Conservation (phyloP, 768 basidiomycete genomes). For the Suillus brevipes region DNA sequence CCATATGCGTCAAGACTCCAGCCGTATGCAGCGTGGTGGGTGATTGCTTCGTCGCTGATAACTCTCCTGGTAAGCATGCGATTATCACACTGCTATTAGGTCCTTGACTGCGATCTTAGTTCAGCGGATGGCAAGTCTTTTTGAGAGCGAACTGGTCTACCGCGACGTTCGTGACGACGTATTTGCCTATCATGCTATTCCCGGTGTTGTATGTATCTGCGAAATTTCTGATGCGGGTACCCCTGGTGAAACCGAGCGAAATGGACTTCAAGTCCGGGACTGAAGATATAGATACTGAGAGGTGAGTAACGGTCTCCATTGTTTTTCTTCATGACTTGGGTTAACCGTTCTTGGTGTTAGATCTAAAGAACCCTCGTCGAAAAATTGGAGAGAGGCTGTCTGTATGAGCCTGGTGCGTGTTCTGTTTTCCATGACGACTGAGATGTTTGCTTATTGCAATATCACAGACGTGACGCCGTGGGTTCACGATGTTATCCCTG, state of each 20-base stretch:
- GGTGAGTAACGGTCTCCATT: too few species aligned
- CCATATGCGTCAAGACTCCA: not conserved
- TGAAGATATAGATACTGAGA: too few species aligned
- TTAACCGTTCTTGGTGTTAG: not conserved
- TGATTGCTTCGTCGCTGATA: not conserved
- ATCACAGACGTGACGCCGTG: not conserved
- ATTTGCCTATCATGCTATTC: too few species aligned
- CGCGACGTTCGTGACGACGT: not conserved
- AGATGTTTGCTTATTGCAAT: not conserved
- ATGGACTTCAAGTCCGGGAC: too few species aligned
- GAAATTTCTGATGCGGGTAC: too few species aligned
- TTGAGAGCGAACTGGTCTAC: not conserved
- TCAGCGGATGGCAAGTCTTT: slow-evolving; percentile 1
- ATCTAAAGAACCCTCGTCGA: not conserved
- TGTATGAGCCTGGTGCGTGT: not conserved
- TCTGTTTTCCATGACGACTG: not conserved
- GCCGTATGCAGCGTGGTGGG: not conserved
- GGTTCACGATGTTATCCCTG: not conserved
- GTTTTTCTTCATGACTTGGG: too few species aligned
- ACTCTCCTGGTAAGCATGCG: not conserved
- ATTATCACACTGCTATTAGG: not conserved
- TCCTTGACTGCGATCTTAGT: not conserved
- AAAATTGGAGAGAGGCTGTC: not conserved
- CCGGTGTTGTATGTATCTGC: too few species aligned
- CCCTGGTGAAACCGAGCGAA: too few species aligned